Conservation (phyloP, 1,139 yeast genomes). For the Candida sp. region DNA sequence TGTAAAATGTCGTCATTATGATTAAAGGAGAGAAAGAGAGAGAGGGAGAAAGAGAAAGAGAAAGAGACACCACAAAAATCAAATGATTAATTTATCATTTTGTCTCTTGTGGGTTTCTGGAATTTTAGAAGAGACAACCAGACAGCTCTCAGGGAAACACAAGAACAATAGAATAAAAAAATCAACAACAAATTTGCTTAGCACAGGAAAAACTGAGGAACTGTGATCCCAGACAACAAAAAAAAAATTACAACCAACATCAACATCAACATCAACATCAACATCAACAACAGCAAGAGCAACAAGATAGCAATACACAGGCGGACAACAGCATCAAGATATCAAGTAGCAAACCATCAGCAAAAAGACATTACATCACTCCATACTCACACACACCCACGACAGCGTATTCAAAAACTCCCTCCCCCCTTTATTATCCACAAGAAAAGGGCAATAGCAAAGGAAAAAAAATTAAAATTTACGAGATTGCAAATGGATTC, state of each 20-base stretch:
- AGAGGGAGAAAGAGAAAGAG: background rate
- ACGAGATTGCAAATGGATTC: constrained; percentile 1
- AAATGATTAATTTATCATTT: background rate
- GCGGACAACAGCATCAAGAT: too few relatives aligned
- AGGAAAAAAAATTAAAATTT: background rate
- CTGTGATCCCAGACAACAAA: background rate
- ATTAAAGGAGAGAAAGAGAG: background rate
- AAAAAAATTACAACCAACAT: background rate
- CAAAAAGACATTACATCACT: too few relatives aligned
- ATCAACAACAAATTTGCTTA: background rate
- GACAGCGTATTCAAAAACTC: too few relatives aligned
- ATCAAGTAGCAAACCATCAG: too few relatives aligned
- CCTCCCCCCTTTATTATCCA: too few relatives aligned
- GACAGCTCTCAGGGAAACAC: background rate
- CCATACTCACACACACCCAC: too few relatives aligned
- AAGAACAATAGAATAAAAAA: background rate
- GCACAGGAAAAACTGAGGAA: background rate
- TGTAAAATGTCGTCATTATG: background rate
- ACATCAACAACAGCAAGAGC: background rate
- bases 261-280: background rate
- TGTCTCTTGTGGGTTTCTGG: background rate
- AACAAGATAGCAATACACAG: background rate
- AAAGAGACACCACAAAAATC: background rate
- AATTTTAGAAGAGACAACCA: background rate
- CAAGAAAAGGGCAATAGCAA: too few relatives aligned